Base-by-base conservation (phyloP, 805 yeast species). In the Lipomyces japonicus region DNA sequence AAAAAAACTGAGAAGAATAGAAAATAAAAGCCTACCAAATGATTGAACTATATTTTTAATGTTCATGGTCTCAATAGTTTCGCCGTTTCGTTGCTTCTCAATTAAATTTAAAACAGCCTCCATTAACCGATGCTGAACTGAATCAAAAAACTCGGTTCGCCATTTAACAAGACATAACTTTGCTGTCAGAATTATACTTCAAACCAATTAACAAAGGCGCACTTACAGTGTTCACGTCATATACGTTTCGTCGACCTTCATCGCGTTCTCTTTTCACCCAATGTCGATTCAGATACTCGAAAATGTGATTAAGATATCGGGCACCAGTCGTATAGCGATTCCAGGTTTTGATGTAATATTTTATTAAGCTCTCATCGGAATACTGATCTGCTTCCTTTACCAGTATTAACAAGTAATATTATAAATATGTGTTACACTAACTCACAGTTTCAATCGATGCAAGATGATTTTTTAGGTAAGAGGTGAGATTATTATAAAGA, bases 191-290 rank as follows among this genome's bases (percentile, higher is more conserved):
- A 39, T 26, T 16, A 14, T 14, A 19, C 3, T 6, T 12, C 30
- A 14, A 16, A 24, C 21, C 10, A 4, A 6, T 6, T 16, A 19
- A 23, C 39, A 22, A 42, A n/a, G 18, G 21, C 18, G n/a, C 1
- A 41, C 58, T 19, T 40, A 54, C 73, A 3, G 96, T 88, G 65
- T 89, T 83, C 21, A 95, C 95, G 68, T 93, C 98, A 67, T 81
- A 88, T 40, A 93, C 82, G 63, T 87, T 89, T 57, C 89, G 77
- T 62, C 87, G 80, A 16, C 97, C 97, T 65, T 91, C 97, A 38
- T 88, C 84, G 63, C 97, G 78, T 68, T 91, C 97, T 64, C 95
- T 90, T 61, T 85, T 86, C 39, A 95, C 96, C 98, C 98, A 93
- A 69, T 91, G 93, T 55, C 97, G 78, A 68, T 93, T 93, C 78